Percentiles rank a stretch among this genome's conserved stretches.
Evolutionary conservation across 2,329 filamentous ascomycete species (phyloP).

Genomic region (Coniosporium tulheliwenetii): DNA sequence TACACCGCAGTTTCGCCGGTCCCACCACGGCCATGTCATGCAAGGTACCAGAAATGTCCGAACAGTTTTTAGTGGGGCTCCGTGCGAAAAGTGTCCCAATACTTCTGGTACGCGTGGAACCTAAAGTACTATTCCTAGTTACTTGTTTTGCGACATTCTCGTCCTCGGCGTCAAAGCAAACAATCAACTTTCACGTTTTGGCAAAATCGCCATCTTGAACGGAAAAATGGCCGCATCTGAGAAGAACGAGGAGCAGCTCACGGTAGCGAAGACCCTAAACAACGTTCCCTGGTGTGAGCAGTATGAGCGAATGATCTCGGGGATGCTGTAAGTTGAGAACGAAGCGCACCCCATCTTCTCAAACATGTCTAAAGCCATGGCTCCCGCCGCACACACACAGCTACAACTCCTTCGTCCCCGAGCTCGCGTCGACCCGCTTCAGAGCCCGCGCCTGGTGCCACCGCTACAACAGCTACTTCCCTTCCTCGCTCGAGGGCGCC

Average conservation of each 20-base stretch:
- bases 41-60: too few relatives aligned
- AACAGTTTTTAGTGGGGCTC: too few relatives aligned
- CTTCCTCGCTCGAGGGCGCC: slow-evolving; percentile 11
- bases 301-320: slow-evolving; percentile 50
- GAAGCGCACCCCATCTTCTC: not conserved
- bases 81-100: too few relatives aligned
- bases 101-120: too few relatives aligned
- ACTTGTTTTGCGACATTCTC: too few relatives aligned
- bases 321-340: slow-evolving; percentile 34
- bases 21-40: too few relatives aligned
- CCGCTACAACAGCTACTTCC: slow-evolving; percentile 43
- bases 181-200: too few relatives aligned
- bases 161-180: too few relatives aligned
- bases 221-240: slow-evolving; percentile 20
- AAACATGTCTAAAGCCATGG: not conserved
- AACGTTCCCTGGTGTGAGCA: slow-evolving; percentile 43
- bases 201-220: not conserved
- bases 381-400: slow-evolving; percentile 13
- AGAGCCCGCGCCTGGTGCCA: slow-evolving; percentile 39
- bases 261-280: slow-evolving; percentile 29
- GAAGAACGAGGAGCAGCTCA: slow-evolving; percentile 28
- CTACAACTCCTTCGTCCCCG: slow-evolving; percentile 34
- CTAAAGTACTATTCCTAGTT: too few relatives aligned
- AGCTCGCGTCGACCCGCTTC: slow-evolving; percentile 36
- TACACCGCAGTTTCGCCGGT: too few relatives aligned